phyloP scores from a whole-genome alignment of 2,329 filamentous ascomycete genomes.

The Rosellinia necatrix region DNA sequence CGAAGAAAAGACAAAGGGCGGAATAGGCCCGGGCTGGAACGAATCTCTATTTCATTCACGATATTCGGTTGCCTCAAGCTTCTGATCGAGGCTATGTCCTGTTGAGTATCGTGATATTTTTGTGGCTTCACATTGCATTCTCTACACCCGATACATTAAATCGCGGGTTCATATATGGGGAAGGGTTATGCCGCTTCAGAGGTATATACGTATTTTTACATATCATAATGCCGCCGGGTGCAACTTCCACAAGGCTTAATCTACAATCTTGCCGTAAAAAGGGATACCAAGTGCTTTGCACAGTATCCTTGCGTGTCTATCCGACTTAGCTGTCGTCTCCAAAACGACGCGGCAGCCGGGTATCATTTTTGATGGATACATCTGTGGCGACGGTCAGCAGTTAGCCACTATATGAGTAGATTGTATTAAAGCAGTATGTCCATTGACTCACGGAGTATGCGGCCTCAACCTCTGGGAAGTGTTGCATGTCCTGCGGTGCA shows the following conservation, averaged over 20 bases:
- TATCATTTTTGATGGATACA: conserved; percentile 72
- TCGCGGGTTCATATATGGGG: conserved; percentile 19
- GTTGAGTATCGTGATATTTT: conserved; percentile 15
- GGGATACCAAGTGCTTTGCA: conserved; percentile 75
- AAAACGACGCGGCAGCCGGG: conserved; percentile 83
- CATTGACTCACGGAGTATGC: conserved; percentile 82
- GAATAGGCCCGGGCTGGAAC: neutral
- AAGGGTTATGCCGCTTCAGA: conserved; percentile 1
- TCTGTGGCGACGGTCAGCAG: conserved; percentile 44
- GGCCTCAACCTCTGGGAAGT: conserved; percentile 92
- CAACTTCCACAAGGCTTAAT: conserved; percentile 25
- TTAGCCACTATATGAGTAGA: neutral
- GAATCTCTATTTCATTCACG: neutral
- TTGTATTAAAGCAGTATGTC: neutral
- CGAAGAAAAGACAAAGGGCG: conserved; percentile 4
- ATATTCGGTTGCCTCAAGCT: neutral
- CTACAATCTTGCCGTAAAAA: conserved; percentile 74
- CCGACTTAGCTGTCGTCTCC: conserved; percentile 82
- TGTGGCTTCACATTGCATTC: conserved; percentile 38
- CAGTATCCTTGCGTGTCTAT: conserved; percentile 81
- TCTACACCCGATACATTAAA: conserved; percentile 13
- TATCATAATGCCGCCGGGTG: neutral
- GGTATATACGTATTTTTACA: conserved; percentile 5
- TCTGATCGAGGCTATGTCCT: neutral
- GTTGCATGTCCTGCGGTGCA: conserved; percentile 71